Conservation (phyloP, 2,329 filamentous ascomycete genomes). For the Davidsoniella virescens region DNA sequence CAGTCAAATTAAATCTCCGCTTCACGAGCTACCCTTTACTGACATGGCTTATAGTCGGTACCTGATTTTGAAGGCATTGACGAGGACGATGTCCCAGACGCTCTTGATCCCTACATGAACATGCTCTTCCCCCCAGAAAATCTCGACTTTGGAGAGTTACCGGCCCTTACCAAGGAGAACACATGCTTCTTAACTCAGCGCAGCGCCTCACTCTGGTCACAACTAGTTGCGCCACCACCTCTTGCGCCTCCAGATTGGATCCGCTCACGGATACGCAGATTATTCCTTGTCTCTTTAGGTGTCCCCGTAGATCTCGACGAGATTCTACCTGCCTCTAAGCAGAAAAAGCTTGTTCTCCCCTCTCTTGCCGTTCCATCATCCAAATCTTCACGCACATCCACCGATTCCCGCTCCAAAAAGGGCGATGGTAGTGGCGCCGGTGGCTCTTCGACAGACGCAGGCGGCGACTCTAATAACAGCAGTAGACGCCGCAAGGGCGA, state of each 20-base stretch:
- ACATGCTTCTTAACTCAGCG: conserved; percentile 70
- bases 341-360: conserved; percentile 90
- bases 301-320: conserved; percentile 95
- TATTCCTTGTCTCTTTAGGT: conserved; percentile 89
- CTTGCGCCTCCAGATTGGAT: conserved; percentile 97
- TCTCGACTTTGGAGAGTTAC: conserved; percentile 33
- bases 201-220: conserved; percentile 85
- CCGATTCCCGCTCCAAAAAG: conserved; percentile 35
- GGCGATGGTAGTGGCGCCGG: conserved; percentile 26
- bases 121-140: conserved; percentile 46
- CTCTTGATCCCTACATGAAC: conserved; percentile 50
- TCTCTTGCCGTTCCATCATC: conserved; percentile 56
- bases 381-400: conserved; percentile 38
- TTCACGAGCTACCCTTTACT: neutral
- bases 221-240: conserved; percentile 85
- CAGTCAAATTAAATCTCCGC: neutral
- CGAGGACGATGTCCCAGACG: conserved; percentile 41
- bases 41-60: conserved; percentile 34
- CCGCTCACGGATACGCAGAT: conserved; percentile 77
- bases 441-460: neutral
- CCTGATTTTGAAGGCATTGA: conserved; percentile 50
- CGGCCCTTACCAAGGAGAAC: conserved; percentile 35
- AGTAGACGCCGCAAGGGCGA: conserved; percentile 37
- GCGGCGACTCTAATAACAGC: conserved; percentile 10
- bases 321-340: conserved; percentile 89